A percentile compares a stretch with the other conserved stretches of the same genome.
Conservation (phyloP, 2,329 filamentous ascomycete genomes). For the Colletotrichum australisinense region DNA sequence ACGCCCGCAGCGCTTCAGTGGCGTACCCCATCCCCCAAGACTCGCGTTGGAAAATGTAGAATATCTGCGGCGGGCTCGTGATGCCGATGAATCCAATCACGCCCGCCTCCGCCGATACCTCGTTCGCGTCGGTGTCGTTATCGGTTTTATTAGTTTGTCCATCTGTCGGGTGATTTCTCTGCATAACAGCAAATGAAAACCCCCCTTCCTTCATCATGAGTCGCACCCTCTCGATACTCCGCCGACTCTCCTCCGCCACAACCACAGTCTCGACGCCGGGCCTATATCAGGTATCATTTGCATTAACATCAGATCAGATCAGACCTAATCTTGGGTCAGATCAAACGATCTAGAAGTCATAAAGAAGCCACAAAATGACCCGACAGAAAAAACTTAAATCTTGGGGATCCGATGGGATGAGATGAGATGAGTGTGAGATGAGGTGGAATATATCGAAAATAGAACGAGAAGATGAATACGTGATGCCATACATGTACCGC, state of each 20-base stretch:
- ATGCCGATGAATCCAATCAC: background rate
- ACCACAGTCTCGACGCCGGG: background rate
- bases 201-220: background rate
- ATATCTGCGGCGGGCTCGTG: background rate
- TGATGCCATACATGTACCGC: background rate
- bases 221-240: background rate
- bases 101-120: too few relatives aligned
- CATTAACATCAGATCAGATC: background rate
- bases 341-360: too few relatives aligned
- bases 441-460: background rate
- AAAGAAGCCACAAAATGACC: background rate
- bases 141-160: fast-evolving
- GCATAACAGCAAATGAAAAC: background rate
- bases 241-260: background rate
- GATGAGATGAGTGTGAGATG: background rate
- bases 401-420: too few relatives aligned
- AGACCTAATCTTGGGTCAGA: too few relatives aligned
- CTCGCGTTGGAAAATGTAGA: background rate
- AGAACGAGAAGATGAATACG: too few relatives aligned
- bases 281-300: background rate
- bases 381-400: background rate
- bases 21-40: background rate
- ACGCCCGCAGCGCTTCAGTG: background rate
- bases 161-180: background rate
- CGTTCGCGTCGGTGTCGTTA: background rate